These are phyloP conservation scores for Drosera spatulata DNA, from an alignment of 179 eudicot genomes.

Conservation along the genomic window DNA sequence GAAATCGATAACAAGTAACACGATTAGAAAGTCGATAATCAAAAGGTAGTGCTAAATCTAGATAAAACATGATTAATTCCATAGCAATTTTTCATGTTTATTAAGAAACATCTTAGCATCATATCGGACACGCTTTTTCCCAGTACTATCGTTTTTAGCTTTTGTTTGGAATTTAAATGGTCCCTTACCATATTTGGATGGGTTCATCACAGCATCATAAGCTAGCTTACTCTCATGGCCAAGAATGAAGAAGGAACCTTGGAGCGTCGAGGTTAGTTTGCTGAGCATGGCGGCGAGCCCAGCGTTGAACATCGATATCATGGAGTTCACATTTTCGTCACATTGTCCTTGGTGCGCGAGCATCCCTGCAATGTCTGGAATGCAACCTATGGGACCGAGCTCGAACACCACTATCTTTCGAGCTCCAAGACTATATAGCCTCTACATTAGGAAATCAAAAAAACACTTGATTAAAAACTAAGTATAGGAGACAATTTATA, in stretches of 20 bases:
- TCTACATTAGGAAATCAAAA: too few species aligned
- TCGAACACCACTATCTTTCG: slow-evolving; percentile 53
- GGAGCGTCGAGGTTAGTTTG: slow-evolving; percentile 31
- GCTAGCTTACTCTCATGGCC: slow-evolving; percentile 33
- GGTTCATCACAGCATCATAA: slow-evolving; percentile 44
- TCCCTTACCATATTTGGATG: slow-evolving; percentile 38
- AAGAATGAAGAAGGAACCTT: slow-evolving; percentile 36
- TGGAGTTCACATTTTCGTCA: slow-evolving; percentile 38
- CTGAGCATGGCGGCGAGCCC: slow-evolving; percentile 29
- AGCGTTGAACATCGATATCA: slow-evolving; percentile 31
- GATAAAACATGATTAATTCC: too few species aligned
- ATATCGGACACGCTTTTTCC: too few species aligned
- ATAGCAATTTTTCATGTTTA: too few species aligned
- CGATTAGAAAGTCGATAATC: too few species aligned
- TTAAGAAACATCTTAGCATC: too few species aligned
- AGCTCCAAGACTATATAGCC: slow-evolving; percentile 43
- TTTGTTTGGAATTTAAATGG: neutral
- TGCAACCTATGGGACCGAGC: slow-evolving; percentile 66
- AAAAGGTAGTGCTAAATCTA: too few species aligned
- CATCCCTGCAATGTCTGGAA: slow-evolving; percentile 26
- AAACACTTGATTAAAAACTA: too few species aligned
- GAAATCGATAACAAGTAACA: too few species aligned
- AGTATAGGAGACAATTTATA: too few species aligned
- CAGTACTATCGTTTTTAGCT: too few species aligned
- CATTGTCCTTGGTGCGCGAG: slow-evolving; percentile 27